These are phyloP conservation scores for Dryas drummondii DNA, from an alignment of 306 rosid genomes.

Conservation along the genomic window DNA sequence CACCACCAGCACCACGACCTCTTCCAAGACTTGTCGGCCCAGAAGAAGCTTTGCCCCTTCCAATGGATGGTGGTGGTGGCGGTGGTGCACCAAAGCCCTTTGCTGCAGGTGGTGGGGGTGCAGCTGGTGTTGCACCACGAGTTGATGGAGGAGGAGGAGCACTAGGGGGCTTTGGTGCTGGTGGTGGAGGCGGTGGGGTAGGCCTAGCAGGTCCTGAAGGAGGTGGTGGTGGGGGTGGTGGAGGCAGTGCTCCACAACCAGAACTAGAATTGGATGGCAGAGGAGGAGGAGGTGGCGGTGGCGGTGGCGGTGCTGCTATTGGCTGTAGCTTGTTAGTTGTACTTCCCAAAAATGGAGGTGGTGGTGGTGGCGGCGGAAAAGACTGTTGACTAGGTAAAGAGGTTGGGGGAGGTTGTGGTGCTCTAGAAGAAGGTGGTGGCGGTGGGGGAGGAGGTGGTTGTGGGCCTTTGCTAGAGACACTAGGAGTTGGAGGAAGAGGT, in stretches of 20 bases:
- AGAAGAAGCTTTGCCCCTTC: constrained; percentile 42
- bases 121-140: constrained; percentile 31
- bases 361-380: constrained; percentile 19
- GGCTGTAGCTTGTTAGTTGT: neutral
- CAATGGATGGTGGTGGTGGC: constrained; percentile 42
- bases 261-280: constrained; percentile 22
- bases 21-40: constrained; percentile 55
- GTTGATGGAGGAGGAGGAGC: constrained; percentile 46
- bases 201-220: constrained; percentile 37
- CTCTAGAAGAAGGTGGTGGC: too few relatives aligned
- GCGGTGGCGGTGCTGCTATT: neutral
- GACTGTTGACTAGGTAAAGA: constrained; percentile 20
- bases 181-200: constrained; percentile 36
- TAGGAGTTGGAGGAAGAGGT: constrained; percentile 16
- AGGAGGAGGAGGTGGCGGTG: constrained; percentile 28
- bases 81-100: constrained; percentile 45
- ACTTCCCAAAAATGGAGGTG: constrained; percentile 18
- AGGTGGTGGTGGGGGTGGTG: constrained; percentile 51
- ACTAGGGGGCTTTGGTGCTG: constrained; percentile 49
- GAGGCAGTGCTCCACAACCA: constrained; percentile 9
- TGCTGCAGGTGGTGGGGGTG: constrained; percentile 44
- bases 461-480: neutral
- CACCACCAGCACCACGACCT: constrained; percentile 53
- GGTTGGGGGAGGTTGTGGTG: neutral
- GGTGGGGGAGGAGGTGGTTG: too few relatives aligned